Evolutionary conservation across 225 moss, liverwort and hornwort genomes (phyloP).

Genomic region (Polytrichum formosum): DNA sequence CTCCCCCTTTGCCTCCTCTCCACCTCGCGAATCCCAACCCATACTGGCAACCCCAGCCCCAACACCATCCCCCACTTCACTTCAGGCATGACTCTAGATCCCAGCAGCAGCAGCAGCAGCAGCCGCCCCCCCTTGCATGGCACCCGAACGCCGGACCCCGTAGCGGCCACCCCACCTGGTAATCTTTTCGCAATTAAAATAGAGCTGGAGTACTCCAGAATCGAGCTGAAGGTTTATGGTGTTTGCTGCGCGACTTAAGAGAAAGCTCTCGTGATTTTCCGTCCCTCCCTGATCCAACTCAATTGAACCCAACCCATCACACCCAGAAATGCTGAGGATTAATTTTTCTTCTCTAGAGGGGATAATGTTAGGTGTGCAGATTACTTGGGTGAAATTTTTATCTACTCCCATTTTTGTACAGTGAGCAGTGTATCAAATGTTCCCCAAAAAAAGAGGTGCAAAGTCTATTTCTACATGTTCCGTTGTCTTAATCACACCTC

Average conservation of each 20-base stretch:
- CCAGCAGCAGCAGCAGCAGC: neutral
- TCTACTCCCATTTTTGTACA: neutral
- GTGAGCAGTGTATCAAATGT: neutral
- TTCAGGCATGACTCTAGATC: conserved; percentile 42
- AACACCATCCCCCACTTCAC: conserved; percentile 19
- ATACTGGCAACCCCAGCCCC: conserved; percentile 40
- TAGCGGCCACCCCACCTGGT: conserved; percentile 27
- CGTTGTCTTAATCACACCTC: no score
- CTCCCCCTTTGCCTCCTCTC: conserved; percentile 19
- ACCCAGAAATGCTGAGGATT: neutral
- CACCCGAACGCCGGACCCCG: conserved; percentile 30
- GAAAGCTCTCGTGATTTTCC: no score
- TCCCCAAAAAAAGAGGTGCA: neutral
- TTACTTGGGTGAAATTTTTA: no score
- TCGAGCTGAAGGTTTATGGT: no score
- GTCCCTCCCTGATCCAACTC: neutral
- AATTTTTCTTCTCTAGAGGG: neutral
- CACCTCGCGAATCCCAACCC: conserved; percentile 17
- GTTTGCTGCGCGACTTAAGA: no score
- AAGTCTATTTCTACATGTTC: no score
- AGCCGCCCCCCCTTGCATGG: conserved; percentile 22
- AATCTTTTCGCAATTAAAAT: conserved; percentile 1
- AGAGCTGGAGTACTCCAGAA: no score
- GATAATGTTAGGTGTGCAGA: no score
- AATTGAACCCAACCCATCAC: neutral